These are phyloP conservation scores for Mycena citricolor DNA, from an alignment of 1,284 basidiomycete species.

Conservation along the genomic window DNA sequence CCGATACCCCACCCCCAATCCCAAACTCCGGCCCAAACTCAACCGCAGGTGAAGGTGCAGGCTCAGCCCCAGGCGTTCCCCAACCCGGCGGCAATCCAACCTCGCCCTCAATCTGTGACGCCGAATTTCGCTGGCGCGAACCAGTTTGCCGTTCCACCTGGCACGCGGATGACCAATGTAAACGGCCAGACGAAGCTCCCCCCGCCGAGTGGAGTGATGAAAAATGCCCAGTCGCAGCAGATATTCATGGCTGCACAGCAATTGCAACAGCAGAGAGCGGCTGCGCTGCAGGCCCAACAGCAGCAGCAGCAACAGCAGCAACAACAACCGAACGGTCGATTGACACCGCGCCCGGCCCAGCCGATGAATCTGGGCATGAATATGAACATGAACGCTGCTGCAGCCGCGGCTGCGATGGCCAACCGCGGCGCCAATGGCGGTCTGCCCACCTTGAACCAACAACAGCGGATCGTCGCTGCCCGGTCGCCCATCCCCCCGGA, in stretches of 20 bases:
- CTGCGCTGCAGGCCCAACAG: neutral
- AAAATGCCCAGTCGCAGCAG: neutral
- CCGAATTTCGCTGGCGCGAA: no score
- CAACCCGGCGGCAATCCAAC: constrained; percentile 29
- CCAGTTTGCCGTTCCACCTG: no score
- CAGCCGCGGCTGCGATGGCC: no score
- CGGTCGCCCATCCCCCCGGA: no score
- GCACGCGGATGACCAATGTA: no score
- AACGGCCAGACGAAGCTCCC: neutral
- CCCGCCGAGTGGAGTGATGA: neutral
- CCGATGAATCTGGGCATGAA: no score
- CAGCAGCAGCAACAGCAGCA: constrained; percentile 2
- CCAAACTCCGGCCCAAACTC: constrained; percentile 24
- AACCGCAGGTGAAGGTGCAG: constrained; percentile 25
- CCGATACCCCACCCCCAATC: constrained; percentile 23
- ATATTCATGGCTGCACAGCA: neutral
- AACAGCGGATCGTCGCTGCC: no score
- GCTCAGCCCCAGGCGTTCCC: constrained; percentile 12
- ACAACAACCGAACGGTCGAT: neutral
- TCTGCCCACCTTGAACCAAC: no score
- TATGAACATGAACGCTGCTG: no score
- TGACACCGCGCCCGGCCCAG: neutral
- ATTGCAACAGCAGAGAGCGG: constrained; percentile 16
- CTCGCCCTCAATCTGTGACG: constrained; percentile 27
- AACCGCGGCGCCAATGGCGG: no score